Evolutionary conservation across 345 rosid species (phyloP), one percentile per base, ranked within the genome.

Genomic region (Syzygium aqueum): DNA sequence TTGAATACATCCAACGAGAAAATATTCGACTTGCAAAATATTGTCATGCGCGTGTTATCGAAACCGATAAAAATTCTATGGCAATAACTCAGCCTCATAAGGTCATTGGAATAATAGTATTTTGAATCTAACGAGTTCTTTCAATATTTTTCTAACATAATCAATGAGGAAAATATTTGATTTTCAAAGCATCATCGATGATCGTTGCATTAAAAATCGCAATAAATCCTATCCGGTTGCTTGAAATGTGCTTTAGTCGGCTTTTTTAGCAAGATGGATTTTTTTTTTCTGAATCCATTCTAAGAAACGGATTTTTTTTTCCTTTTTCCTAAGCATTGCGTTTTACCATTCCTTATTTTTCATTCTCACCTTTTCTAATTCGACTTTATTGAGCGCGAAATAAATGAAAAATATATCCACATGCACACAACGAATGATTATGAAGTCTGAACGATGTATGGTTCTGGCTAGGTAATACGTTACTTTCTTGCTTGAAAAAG

Each of bases 141-240:
- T 56, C n/a, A 56, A 23, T 56, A 23, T 54, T 54, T 54, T 11
- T 21, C 21, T 6, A 19, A 19, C 4, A 21, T 21, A 54, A 54
- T 19, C 23, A 56, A 23, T 8, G 1, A 3, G 61, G n/a, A 56
- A 56, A 56, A 56, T 56, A 56, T 56, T 22, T 12, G 12, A 56
- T 56, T 22, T 56, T 56, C 27, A 8, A 22, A 22, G 19, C 7
- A 53, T 53, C 56, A 19, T 17, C 56, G 9, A 53, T 8, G 23
- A 6, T 61, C 16, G 2, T 0, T 61, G 8, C 6, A 5, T 3
- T 63, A 63, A 63, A n/a, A 63, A 63, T 6, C 37, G 14, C 19
- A 15, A 63, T 30, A 15, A 28, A 14, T 0, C 9, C 3, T 6
- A 28, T 63, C 7, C 0, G 15, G 2, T 14, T 13, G 17, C 37